Percentiles rank a stretch among this genome's conserved stretches.
Conservation (phyloP, 192 early-diverging fungal species). For the Coemansia interrupta region DNA sequence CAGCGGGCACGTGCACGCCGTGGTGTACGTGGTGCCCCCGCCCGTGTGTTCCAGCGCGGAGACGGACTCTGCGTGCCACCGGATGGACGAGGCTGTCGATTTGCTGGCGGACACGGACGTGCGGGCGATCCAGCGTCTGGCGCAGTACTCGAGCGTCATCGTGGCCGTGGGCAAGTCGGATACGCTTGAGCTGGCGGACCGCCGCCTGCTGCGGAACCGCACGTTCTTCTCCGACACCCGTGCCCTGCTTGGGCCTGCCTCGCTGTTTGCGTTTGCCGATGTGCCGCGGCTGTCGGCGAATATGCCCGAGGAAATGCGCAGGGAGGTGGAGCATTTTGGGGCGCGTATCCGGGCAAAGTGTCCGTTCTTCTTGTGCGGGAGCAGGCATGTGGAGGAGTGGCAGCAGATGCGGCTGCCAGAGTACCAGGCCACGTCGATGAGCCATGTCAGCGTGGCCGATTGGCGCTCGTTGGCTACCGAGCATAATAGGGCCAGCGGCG, state of each 20-base stretch:
- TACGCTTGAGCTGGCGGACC: slow-evolving; percentile 31
- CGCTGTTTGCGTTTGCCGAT: slow-evolving; percentile 38
- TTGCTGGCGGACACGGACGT: slow-evolving; percentile 25
- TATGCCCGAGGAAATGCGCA: slow-evolving; percentile 14
- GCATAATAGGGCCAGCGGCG: slow-evolving; percentile 27
- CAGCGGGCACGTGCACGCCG: slow-evolving; percentile 23
- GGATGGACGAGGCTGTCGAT: slow-evolving; percentile 22
- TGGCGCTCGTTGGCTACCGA: slow-evolving; percentile 32
- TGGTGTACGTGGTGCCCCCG: slow-evolving; percentile 42
- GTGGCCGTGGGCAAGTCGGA: slow-evolving; percentile 47
- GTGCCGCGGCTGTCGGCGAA: slow-evolving; percentile 12
- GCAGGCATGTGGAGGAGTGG: slow-evolving; percentile 14
- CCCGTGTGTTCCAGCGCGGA: slow-evolving; percentile 28
- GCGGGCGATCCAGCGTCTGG: slow-evolving; percentile 26
- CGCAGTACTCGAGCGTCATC: slow-evolving; percentile 31
- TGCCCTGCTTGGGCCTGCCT: slow-evolving; percentile 15
- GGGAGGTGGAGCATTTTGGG: slow-evolving; percentile 7
- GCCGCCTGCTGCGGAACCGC: slow-evolving; percentile 20
- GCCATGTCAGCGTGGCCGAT: slow-evolving; percentile 25
- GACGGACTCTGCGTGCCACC: slow-evolving; percentile 35
- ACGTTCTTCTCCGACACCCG: slow-evolving; percentile 17
- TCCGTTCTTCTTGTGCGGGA: slow-evolving; percentile 38
- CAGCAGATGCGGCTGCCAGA: slow-evolving; percentile 32
- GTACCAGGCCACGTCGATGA: slow-evolving; percentile 22
- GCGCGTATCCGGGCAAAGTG: slow-evolving; percentile 6